A percentile compares a stretch with the other conserved stretches of the same genome.
Evolutionary conservation across 2,329 filamentous ascomycete species (phyloP).

Genomic region (Nemania abortiva): DNA sequence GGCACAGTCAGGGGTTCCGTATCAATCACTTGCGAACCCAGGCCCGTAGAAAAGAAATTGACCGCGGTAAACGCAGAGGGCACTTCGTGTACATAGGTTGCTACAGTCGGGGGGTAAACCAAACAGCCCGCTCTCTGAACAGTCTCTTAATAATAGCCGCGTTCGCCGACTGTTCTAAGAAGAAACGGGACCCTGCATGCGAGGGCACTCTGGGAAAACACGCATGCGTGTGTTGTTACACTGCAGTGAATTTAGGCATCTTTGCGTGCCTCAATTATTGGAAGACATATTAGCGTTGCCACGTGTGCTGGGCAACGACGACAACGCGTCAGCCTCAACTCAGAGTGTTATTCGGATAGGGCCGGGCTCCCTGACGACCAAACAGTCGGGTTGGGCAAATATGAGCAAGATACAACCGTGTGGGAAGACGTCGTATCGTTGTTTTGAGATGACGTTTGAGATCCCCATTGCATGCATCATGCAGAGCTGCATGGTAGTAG

Average conservation of each 20-base stretch:
- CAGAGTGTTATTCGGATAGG: background rate
- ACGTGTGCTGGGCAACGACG: conserved; percentile 36
- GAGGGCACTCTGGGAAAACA: conserved; percentile 40
- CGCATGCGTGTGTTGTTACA: conserved; percentile 41
- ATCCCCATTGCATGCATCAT: conserved; percentile 30
- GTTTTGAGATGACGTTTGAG: conserved; percentile 17
- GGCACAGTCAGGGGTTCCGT: conserved; percentile 7
- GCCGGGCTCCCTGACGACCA: background rate
- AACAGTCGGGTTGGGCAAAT: conserved; percentile 1
- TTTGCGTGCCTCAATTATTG: conserved; percentile 35
- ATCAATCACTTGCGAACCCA: conserved; percentile 11
- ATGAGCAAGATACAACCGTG: conserved; percentile 7
- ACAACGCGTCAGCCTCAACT: conserved; percentile 24
- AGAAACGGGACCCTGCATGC: conserved; percentile 48
- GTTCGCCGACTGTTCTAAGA: conserved; percentile 44
- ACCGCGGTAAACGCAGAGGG: conserved; percentile 32
- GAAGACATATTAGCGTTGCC: conserved; percentile 45
- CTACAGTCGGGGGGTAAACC: conserved; percentile 16
- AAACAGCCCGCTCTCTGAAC: conserved; percentile 27
- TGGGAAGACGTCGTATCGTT: conserved; percentile 16
- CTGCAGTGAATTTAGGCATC: conserved; percentile 44
- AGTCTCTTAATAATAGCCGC: conserved; percentile 33
- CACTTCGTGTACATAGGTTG: conserved; percentile 15
- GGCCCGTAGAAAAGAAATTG: background rate
- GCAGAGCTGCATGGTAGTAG: conserved; percentile 16